Evolutionary conservation across 331 rosid genomes (phyloP), one percentile per base, ranked within the genome.

Genomic region (Quercus phellos): DNA sequence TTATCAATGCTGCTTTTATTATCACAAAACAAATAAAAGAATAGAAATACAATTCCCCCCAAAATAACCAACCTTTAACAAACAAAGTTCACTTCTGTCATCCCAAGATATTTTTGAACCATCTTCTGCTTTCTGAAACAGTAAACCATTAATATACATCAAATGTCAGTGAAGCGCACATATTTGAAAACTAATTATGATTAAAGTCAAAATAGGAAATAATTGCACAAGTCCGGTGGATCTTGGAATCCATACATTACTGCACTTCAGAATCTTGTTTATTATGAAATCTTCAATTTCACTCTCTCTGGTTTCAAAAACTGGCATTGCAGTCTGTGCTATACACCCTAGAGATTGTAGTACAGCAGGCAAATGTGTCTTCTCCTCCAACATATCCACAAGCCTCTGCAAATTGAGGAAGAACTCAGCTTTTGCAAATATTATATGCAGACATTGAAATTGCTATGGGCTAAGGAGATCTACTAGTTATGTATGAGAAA

Each of bases 301-400:
- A 74, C 78, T 84, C 86, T 88, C 97, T 85, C 99, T 91, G 64
- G 99, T 95, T 89, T 91, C 99, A 70, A 90, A 95, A 81, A 95
- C 89, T 72, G 99, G 92, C 97, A 95, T 95, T 61, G 99, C 98
- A 50, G 90, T 90, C 91, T 95, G 87, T 5, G 99, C 99, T 80
- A 93, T 93, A 73, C 99, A 95, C 80, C 99, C 99, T 73, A 95
- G 81, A 53, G 99, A 95, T 81, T 95, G 99, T 24, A 95, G 94
- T 63, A 95, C 91, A 51, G 96, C 89, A 85, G 99, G 97, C 68
- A 95, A 88, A 79, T 93, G 92, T 63, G 87, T 77, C 86, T 83
- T 89, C 80, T 93, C 94, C 80, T 93, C 97, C 81, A 93, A 90
- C 93, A 90, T 81, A 82, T 85, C 92, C 76, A 95, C 99, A 84